phyloP scores from a whole-genome alignment of 106 monocot species.

The Posidonia australis region DNA sequence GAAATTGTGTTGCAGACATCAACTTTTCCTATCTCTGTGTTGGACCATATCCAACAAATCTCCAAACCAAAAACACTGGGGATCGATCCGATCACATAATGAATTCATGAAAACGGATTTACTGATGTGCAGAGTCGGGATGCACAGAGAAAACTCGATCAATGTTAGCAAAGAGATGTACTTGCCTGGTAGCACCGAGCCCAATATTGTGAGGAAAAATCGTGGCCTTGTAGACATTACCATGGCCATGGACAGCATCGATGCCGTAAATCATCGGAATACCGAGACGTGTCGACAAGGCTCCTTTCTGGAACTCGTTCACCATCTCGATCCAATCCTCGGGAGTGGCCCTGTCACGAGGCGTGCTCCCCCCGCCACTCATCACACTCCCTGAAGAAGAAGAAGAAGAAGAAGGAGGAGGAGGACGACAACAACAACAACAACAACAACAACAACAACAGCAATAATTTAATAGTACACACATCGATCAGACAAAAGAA shows the following conservation, averaged over 20 bases:
- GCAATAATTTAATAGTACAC: no score
- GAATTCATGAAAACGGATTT: no score
- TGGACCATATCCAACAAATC: no score
- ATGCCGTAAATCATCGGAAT: conserved; percentile 27
- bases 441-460: no score
- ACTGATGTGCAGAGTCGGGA: no score
- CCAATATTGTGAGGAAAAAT: conserved; percentile 27
- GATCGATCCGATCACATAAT: no score
- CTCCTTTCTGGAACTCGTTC: conserved; percentile 13
- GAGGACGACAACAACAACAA: no score
- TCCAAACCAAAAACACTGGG: no score
- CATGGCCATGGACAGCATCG: conserved; percentile 24
- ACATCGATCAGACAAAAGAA: no score
- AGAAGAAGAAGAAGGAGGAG: neutral
- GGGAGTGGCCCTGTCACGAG: conserved; percentile 6
- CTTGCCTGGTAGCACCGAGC: conserved; percentile 22
- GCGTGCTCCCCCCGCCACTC: conserved; percentile 19
- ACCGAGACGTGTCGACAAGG: conserved; percentile 10
- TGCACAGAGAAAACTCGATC: no score
- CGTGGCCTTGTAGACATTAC: conserved; percentile 23
- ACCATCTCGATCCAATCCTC: conserved; percentile 19
- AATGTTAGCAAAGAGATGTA: no score
- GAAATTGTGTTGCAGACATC: neutral
- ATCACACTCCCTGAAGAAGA: conserved; percentile 11
- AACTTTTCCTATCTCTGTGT: no score